Evolutionary conservation across 2,329 filamentous ascomycete genomes (phyloP).

Genomic region (Colletotrichum sp.): DNA sequence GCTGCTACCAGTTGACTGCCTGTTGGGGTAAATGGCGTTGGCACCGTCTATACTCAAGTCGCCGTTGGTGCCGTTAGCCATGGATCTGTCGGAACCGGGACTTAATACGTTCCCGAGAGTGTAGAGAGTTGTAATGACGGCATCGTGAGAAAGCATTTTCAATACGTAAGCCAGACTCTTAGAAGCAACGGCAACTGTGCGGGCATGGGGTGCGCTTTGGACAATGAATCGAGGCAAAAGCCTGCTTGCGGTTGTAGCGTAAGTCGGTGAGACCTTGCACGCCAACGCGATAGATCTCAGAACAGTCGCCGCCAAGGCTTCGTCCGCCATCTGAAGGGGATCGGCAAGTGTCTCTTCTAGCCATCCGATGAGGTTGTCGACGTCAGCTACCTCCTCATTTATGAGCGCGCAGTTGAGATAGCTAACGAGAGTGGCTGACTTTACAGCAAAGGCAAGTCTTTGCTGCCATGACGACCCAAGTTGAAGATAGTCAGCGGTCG

Average conservation of each 20-base stretch:
- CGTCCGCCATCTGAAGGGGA: constrained; percentile 80
- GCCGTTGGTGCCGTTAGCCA: constrained; percentile 58
- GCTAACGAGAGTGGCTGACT: constrained; percentile 79
- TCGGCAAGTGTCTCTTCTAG: constrained; percentile 84
- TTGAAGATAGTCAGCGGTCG: constrained; percentile 87
- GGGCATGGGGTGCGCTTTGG: constrained; percentile 74
- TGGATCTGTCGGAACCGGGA: constrained; percentile 63
- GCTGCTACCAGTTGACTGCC: constrained; percentile 72
- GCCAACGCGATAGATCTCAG: constrained; percentile 84
- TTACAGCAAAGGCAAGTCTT: constrained; percentile 83
- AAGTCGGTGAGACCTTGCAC: constrained; percentile 74
- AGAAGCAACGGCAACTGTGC: constrained; percentile 79
- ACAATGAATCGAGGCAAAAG: constrained; percentile 88
- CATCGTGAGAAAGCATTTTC: constrained; percentile 85
- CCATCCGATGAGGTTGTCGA: constrained; percentile 82
- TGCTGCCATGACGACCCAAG: constrained; percentile 89
- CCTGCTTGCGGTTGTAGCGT: constrained; percentile 78
- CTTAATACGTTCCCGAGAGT: constrained; percentile 95
- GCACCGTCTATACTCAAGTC: constrained; percentile 37
- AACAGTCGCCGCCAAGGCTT: constrained; percentile 76
- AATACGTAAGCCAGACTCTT: constrained; percentile 83
- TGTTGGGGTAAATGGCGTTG: constrained; percentile 55
- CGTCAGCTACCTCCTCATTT: constrained; percentile 81
- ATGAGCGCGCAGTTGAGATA: constrained; percentile 86
- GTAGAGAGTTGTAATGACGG: constrained; percentile 93